Base-by-base conservation (phyloP, 2,329 filamentous ascomycete genomes). In the Paracorniculantispora psalliotae region DNA sequence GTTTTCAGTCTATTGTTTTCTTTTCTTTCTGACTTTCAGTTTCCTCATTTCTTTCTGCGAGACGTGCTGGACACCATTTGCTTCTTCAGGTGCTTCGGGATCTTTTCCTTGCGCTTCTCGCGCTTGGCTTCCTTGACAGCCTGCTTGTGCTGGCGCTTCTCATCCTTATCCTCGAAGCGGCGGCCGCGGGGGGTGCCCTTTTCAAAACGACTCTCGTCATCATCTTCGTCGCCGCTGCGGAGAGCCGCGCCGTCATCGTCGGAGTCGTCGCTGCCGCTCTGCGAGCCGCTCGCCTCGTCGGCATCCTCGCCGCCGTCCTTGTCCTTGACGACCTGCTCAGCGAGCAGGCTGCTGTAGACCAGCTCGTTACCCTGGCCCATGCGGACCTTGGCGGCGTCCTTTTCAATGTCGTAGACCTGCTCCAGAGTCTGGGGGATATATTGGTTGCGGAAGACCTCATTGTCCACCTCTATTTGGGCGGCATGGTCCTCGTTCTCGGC, bases 21-120 rank as follows among this genome's bases (percentile, higher is more conserved):
- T 39, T 35, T 26, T 19, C 25, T 43, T 26, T 37, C 13, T 28
- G 35, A 52, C 71, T 68, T 78, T 25, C 25, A 46, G 23, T 23
- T n/a, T 3, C 2, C 23, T 57, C 26, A 82, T 71, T 83, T 87
- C 77, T 89, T 88, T 68, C 82, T 84, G 65, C 84, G 78, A 59
- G 84, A 79, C 17, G 81, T 80, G 63, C 79, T 78, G 59, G 81
- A 82, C 26, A 96, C 84, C 60, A 96, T 75, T 71, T 89, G 90
- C 80, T 97, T 97, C 82, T 99, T 99, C 35, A 96, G 65, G 71
- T 96, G 86, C 77, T 99, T 99, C 0, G 94, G 93, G 76, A 99
- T 96, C 80, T 99, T 99, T 4, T 90, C 89, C 73, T 93, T 91
- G 61, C 94, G 81, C 78, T 96, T 92, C 73, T 97, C 92, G 37